Percentiles rank a stretch among this genome's conserved stretches.
These are phyloP conservation scores for Ceratocystis ficicola DNA, from an alignment of 2,329 filamentous ascomycete genomes.

Conservation along the genomic window DNA sequence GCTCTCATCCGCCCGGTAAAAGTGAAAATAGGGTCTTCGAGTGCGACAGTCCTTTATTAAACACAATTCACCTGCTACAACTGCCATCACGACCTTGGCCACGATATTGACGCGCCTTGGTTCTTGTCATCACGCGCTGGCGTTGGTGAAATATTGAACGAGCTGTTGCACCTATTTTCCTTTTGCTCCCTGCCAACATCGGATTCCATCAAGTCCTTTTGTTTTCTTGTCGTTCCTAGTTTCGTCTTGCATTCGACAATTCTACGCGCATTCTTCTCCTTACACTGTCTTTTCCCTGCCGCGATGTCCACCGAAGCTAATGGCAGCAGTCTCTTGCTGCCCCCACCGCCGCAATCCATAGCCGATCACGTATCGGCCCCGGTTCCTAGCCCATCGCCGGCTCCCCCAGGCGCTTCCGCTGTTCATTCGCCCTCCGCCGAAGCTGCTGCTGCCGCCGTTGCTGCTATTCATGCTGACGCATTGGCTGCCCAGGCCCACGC, in stretches of 20 bases:
- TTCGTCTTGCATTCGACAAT: too few species aligned
- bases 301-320: constrained; percentile 41
- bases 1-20: too few species aligned
- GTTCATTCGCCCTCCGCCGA: constrained; percentile 25
- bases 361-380: neutral
- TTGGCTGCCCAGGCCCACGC: constrained; percentile 29
- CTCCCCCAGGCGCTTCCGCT: constrained; percentile 30
- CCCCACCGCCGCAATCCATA: constrained; percentile 35
- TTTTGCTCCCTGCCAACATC: neutral
- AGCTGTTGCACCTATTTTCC: neutral
- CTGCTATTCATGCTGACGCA: constrained; percentile 32
- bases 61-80: neutral
- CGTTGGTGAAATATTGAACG: neutral
- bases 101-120: neutral
- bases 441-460: constrained; percentile 19
- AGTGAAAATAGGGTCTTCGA: too few species aligned
- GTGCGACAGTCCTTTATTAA: too few species aligned
- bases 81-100: neutral
- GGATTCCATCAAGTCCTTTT: too few species aligned
- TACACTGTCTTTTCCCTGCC: neutral
- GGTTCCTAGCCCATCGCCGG: neutral
- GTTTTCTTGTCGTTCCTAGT: too few species aligned
- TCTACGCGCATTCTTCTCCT: neutral
- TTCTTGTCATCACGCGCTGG: neutral
- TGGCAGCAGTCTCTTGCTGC: constrained; percentile 24